Evolutionary conservation across 1,284 basidiomycete species (phyloP), one percentile per base, ranked within the genome.

Genomic region (Heterobasidion annosum): DNA sequence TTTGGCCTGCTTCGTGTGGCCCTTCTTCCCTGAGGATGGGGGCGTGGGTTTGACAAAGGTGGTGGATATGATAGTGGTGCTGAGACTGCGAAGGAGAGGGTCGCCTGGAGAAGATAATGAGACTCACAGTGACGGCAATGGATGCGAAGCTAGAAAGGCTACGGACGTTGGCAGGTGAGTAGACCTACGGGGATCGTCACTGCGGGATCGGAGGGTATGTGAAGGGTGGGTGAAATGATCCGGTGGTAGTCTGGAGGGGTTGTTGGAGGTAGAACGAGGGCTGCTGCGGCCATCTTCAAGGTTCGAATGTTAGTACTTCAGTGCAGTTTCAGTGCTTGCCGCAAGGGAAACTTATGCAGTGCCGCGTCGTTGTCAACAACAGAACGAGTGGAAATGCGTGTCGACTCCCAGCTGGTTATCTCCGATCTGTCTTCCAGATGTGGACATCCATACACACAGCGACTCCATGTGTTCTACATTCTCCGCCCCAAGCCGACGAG

Each of bases 121-220:
- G 34, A 46, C 42, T 19, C 48, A 47, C 52, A 46, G 52, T 46
- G 44, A 48, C 46, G 19, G 52, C 52, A 58, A 56, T 48, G 58
- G 48, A 33, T 57, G 48, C 52, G 54, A 52, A 25, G 33, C 50
- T 48, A 52, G 42, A 49, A 54, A 25, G 8, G n/a, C 12, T 54
- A 67, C 72, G 63, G 66, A 85, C 85, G 81, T 74, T 88, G 85
- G 65, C 85, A 88, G 42, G 85, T 79, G 44, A 88, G 70, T 16
- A 88, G 72, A 51, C 86, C 85, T 45, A 88, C 85, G 42, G 85
- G 86, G 45, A 87, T 76, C 12, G 83, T 67, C 5, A 71, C 58
- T 19, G 68, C 63, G 9, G 73, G 67, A 52, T 82, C 75, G 16
- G 72, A 68, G n/a, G 83, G 77, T 52, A 87, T 67, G 18, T 54